These are phyloP conservation scores for Typha latifolia DNA, from an alignment of 176 grass and related monocot genomes.

Conservation along the genomic window DNA sequence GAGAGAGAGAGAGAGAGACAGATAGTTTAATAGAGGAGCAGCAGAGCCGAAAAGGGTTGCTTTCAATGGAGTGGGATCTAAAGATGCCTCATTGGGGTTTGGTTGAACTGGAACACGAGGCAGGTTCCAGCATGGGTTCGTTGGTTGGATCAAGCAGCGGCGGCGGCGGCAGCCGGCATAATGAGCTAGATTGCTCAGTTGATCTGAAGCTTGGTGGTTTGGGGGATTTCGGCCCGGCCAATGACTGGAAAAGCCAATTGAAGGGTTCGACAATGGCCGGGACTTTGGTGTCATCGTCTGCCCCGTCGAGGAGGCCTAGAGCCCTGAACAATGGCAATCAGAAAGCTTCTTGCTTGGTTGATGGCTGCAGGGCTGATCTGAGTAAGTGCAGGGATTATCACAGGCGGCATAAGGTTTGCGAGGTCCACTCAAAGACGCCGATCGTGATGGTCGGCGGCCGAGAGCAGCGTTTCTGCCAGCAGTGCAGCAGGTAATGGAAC, in stretches of 20 bases:
- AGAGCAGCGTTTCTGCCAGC: constrained; percentile 96
- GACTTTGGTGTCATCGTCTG: constrained; percentile 2
- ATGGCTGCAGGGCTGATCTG: constrained; percentile 80
- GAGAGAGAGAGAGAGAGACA: constrained; percentile 1
- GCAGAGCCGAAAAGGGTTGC: neutral
- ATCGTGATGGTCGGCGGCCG: constrained; percentile 67
- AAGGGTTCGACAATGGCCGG: neutral
- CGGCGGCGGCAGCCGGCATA: constrained; percentile 1
- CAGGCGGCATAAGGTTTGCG: constrained; percentile 95
- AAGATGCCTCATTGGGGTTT: constrained; percentile 84
- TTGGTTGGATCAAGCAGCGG: neutral
- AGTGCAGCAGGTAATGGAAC: constrained; percentile 86
- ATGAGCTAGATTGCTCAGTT: constrained; percentile 37
- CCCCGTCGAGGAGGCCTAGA: constrained; percentile 9
- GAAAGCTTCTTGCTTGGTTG: constrained; percentile 61
- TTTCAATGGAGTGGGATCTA: constrained; percentile 87
- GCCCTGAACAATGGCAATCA: constrained; percentile 4
- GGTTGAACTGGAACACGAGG: neutral
- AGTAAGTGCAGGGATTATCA: constrained; percentile 89
- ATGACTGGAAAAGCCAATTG: neutral
- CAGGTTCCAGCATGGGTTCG: neutral
- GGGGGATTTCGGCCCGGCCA: neutral
- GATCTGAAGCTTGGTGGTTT: constrained; percentile 82
- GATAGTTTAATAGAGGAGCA: neutral
- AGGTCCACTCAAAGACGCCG: constrained; percentile 85